phyloP scores from a whole-genome alignment of 352 stramenopile species.

The Plasmopara viticola region DNA sequence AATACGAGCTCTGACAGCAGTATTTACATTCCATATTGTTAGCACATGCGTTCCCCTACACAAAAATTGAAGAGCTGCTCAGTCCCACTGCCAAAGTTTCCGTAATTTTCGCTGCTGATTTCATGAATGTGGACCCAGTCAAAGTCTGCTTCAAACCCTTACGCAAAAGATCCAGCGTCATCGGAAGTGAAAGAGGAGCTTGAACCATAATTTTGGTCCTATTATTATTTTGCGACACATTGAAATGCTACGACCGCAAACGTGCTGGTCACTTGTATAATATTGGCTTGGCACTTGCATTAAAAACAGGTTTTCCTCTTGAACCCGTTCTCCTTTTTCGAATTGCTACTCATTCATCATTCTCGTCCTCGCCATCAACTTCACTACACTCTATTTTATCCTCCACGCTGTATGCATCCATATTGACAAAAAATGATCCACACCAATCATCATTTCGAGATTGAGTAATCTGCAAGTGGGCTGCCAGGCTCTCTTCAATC shows the following conservation, averaged over 20 bases:
- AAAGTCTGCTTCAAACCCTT: conserved; percentile 58
- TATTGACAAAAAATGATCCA: conserved; percentile 23
- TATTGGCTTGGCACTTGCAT: conserved; percentile 20
- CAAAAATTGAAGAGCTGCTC: conserved; percentile 81
- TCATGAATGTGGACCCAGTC: conserved; percentile 58
- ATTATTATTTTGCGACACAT: background rate
- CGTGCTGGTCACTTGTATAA: conserved; percentile 5
- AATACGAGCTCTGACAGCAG: conserved; percentile 13
- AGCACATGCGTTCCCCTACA: conserved; percentile 7
- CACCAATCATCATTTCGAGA: conserved; percentile 26
- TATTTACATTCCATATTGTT: background rate
- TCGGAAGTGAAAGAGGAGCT: conserved; percentile 18
- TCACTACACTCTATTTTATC: conserved; percentile 5
- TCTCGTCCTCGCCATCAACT: conserved; percentile 1
- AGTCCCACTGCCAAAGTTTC: conserved; percentile 74
- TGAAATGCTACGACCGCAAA: background rate
- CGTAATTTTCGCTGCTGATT: conserved; percentile 71
- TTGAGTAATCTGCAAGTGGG: conserved; percentile 53
- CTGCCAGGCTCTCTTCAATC: conserved; percentile 63
- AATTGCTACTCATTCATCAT: background rate
- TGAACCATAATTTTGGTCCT: too few relatives aligned
- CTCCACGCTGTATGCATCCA: conserved; percentile 6
- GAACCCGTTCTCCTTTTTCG: conserved; percentile 4
- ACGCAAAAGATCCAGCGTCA: conserved; percentile 40
- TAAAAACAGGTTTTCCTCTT: conserved; percentile 7